Conservation (phyloP, 192 early-diverging fungal genomes). For the Coemansia reversa region DNA sequence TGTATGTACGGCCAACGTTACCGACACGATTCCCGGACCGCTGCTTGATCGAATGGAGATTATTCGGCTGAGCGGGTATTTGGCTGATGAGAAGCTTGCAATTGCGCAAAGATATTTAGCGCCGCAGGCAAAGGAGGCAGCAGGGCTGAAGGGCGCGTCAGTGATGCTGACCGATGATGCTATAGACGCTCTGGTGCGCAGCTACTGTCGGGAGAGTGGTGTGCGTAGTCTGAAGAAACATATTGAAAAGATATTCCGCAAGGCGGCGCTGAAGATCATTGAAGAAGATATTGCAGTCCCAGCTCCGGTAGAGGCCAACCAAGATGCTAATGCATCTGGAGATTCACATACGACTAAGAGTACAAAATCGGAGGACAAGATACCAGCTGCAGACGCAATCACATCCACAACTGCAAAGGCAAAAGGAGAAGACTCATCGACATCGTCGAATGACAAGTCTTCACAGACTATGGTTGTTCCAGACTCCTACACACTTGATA, state of each 20-base stretch:
- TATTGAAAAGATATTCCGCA: conserved; percentile 97
- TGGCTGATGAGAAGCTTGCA: conserved; percentile 87
- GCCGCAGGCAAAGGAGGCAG: conserved; percentile 77
- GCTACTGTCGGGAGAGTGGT: conserved; percentile 95
- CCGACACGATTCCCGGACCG: conserved; percentile 96
- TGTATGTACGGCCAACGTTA: conserved; percentile 97
- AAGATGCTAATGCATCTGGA: neutral
- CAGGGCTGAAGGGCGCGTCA: conserved; percentile 74
- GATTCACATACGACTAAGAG: neutral
- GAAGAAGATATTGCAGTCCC: conserved; percentile 53
- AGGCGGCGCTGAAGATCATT: conserved; percentile 90
- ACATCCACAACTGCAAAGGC: neutral
- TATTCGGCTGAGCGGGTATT: conserved; percentile 88
- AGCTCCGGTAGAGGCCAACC: neutral
- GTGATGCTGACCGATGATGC: conserved; percentile 73
- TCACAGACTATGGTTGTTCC: conserved; percentile 56
- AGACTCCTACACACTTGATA: conserved; percentile 59
- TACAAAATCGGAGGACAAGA: neutral
- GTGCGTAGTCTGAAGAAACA: conserved; percentile 98
- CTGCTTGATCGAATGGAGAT: conserved; percentile 99
- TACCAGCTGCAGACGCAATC: neutral
- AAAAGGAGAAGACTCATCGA: neutral
- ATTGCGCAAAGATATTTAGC: conserved; percentile 93
- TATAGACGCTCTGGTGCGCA: conserved; percentile 80
- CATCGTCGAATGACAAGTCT: conserved; percentile 18